Conservation (phyloP, 768 basidiomycete genomes). For the Trametes cingulata region DNA sequence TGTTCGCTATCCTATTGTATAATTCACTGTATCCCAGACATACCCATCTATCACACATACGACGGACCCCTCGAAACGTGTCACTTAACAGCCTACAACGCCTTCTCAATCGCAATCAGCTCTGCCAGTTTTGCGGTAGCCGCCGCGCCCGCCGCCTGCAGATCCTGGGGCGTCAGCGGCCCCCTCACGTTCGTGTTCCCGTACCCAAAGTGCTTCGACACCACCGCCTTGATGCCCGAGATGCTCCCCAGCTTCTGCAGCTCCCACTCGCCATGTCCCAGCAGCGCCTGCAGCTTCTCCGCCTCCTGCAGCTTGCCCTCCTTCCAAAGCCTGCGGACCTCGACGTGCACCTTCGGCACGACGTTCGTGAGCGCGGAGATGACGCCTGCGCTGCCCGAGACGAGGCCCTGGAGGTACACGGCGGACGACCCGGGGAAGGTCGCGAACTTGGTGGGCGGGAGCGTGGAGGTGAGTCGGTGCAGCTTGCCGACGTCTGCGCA, state of each 20-base stretch:
- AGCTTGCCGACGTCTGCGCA: conserved; percentile 86
- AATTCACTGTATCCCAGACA: conserved; percentile 14
- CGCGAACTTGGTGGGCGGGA: conserved; percentile 55
- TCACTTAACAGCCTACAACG: conserved; percentile 17
- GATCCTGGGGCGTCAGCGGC: conserved; percentile 27
- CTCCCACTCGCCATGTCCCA: conserved; percentile 71
- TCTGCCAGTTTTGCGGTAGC: conserved; percentile 28
- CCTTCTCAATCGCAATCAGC: conserved; percentile 34
- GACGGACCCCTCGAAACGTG: not conserved
- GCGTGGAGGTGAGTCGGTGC: conserved; percentile 65
- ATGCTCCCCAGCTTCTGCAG: conserved; percentile 64
- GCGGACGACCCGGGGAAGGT: conserved; percentile 80
- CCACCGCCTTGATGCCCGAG: conserved; percentile 63
- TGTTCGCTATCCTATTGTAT: conserved; percentile 1
- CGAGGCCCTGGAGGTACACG: conserved; percentile 51
- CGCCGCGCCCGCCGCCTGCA: conserved; percentile 19
- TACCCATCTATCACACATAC: not conserved
- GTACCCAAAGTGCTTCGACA: conserved; percentile 65
- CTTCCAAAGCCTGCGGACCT: conserved; percentile 49
- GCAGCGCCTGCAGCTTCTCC: conserved; percentile 56
- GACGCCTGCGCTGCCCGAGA: conserved; percentile 43
- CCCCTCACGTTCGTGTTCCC: conserved; percentile 42
- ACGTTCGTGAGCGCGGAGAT: conserved; percentile 44
- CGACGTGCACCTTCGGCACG: conserved; percentile 55
- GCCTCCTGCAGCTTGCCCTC: conserved; percentile 60